Evolutionary conservation across 1,139 yeast species (phyloP), one percentile per base, ranked within the genome.

Genomic region (Lodderomyces elongisporus): DNA sequence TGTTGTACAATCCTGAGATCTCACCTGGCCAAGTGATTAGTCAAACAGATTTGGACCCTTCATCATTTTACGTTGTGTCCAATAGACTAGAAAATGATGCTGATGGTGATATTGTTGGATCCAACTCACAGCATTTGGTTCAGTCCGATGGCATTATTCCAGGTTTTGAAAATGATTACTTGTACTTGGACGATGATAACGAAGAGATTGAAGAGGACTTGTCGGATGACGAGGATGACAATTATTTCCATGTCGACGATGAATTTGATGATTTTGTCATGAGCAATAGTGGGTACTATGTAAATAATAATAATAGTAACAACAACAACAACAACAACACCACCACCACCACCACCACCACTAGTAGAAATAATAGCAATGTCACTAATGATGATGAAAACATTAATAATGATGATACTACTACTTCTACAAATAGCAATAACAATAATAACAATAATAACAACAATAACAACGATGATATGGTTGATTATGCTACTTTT

Each of bases 11-110:
- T 44, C 64, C 74, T 5, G 63, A 66, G 44, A 61, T 66, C 17
- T 66, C 65, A 45, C 74, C 74, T 15, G 65, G 70, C 17, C 64
- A 63, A 23, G 51, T 66, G 36, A 52, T 65, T 34, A 52, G 54
- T 34, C 48, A 47, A 28, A 49, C 49, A 33, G 51, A 51, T 33
- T 38, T 51, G 34, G 44, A 52, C 32, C n/a, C n/a, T n/a, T 52
- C 54, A n/a, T 54, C 62, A 21, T 62, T 60, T 33, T 54, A 38
- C 25, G 37, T 40, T 55, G 17, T 62, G 54, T 21, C 62, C 55
- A 38, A 35, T 15, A 29, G n/a, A 33, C 20, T 20, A 10, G 8
- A 24, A 7, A 24, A 10, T 7, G 10, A 7, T 18, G 9, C 7
- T 18, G 22, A 18, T 18, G 14, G 14, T 13, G 14, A 10, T n/a